Evolutionary conservation across 1,139 yeast genomes (phyloP).

Genomic region (Pichia sp.): DNA sequence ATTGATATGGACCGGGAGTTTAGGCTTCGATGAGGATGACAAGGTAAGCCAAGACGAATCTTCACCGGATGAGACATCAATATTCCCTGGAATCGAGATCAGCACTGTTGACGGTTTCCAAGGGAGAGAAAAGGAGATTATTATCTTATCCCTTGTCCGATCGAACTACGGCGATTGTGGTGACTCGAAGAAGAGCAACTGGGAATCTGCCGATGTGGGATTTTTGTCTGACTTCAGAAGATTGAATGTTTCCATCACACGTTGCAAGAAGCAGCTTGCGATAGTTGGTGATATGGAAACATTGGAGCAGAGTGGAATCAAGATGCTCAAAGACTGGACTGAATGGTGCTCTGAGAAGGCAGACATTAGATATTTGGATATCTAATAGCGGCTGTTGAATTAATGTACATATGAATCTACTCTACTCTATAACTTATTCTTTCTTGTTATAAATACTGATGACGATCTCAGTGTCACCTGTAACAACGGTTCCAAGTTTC

Average conservation of each 20-base stretch:
- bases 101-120: conserved; percentile 91
- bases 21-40: conserved; percentile 9
- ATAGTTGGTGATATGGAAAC: conserved; percentile 83
- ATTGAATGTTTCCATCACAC: conserved; percentile 85
- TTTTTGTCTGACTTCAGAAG: conserved; percentile 68
- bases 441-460: conserved; percentile 30
- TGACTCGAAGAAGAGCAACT: conserved; percentile 27
- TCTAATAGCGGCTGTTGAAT: conserved; percentile 11
- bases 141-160: conserved; percentile 80
- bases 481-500: conserved; percentile 65
- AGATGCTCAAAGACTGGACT: conserved; percentile 63
- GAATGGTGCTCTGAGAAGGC: conserved; percentile 63
- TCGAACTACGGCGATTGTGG: conserved; percentile 43
- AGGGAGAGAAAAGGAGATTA: conserved; percentile 91
- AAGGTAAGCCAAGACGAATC: background rate
- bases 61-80: background rate
- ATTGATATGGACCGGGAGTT: conserved; percentile 39
- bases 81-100: conserved; percentile 59
- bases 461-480: conserved; percentile 61
- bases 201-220: conserved; percentile 51
- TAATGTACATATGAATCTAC: background rate
- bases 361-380: conserved; percentile 55
- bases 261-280: conserved; percentile 83
- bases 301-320: conserved; percentile 36
- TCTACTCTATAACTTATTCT: background rate